Evolutionary conservation across 768 basidiomycete species (phyloP).

Genomic region (Leucocoprinus sp.): DNA sequence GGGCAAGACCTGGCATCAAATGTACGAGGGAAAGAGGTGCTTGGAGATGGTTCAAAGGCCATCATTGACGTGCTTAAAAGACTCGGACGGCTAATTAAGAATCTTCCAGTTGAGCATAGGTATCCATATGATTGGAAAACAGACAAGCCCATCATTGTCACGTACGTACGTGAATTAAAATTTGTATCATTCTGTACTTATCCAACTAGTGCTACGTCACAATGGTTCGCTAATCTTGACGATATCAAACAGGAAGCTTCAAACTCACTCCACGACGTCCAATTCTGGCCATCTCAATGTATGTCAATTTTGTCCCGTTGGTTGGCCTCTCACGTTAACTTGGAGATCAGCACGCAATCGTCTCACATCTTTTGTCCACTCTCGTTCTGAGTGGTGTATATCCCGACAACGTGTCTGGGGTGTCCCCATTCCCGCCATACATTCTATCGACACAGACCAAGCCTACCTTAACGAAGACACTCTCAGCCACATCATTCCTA

Average conservation of each 20-base stretch:
- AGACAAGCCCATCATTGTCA: constrained; percentile 83
- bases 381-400: constrained; percentile 97
- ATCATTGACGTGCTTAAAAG: constrained; percentile 57
- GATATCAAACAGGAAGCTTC: constrained; percentile 74
- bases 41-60: constrained; percentile 61
- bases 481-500: constrained; percentile 65
- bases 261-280: constrained; percentile 55
- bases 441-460: constrained; percentile 52
- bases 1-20: constrained; percentile 34
- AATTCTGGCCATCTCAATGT: constrained; percentile 76
- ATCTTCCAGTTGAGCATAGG: constrained; percentile 70
- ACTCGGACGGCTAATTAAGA: constrained; percentile 49
- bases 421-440: constrained; percentile 87
- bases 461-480: constrained; percentile 58
- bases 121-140: constrained; percentile 99
- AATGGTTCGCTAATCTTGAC: constrained; percentile 95
- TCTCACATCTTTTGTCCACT: constrained; percentile 78
- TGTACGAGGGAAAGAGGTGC: constrained; percentile 64
- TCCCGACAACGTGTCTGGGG: constrained; percentile 98
- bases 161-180: constrained; percentile 37
- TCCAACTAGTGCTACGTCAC: constrained; percentile 72
- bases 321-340: background rate
- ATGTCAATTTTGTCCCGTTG: constrained; percentile 11
- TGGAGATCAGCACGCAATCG: constrained; percentile 62
- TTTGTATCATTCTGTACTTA: background rate